Evolutionary conservation across 139 green algal species (phyloP).

Genomic region (Diplosphaera chodatii): DNA sequence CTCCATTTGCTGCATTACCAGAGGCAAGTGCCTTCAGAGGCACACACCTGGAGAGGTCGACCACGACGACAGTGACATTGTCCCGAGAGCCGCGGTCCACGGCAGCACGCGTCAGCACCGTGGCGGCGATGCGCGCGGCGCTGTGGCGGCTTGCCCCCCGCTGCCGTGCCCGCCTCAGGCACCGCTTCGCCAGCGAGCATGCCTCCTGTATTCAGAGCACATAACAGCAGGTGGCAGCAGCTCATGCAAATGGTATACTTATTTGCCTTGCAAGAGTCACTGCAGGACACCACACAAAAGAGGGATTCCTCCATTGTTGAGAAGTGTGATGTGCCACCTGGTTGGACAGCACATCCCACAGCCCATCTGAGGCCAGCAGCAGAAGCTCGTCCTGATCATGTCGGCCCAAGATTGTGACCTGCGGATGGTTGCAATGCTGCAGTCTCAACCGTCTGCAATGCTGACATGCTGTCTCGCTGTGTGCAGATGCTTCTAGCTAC

Average conservation of each 20-base stretch:
- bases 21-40: neutral
- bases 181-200: slow-evolving; percentile 47
- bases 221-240: too few relatives aligned
- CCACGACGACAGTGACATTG: slow-evolving; percentile 61
- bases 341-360: slow-evolving; percentile 74
- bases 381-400: slow-evolving; percentile 54
- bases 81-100: slow-evolving; percentile 51
- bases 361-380: slow-evolving; percentile 63
- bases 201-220: too few relatives aligned
- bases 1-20: too few relatives aligned
- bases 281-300: too few relatives aligned
- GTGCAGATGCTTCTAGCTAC: too few relatives aligned
- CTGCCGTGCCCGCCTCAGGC: slow-evolving; percentile 33
- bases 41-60: slow-evolving; percentile 37
- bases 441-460: neutral
- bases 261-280: too few relatives aligned
- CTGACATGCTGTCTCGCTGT: too few relatives aligned
- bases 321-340: too few relatives aligned
- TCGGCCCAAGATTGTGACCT: slow-evolving; percentile 53
- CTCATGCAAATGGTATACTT: too few relatives aligned
- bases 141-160: slow-evolving; percentile 21
- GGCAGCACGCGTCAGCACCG: slow-evolving; percentile 57
- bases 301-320: too few relatives aligned
- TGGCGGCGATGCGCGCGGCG: slow-evolving; percentile 46
- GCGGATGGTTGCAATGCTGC: neutral